A percentile compares a stretch with the other conserved stretches of the same genome.
These are phyloP conservation scores for Neolentinus lepideus DNA, from an alignment of 1,284 basidiomycete species.

Conservation along the genomic window DNA sequence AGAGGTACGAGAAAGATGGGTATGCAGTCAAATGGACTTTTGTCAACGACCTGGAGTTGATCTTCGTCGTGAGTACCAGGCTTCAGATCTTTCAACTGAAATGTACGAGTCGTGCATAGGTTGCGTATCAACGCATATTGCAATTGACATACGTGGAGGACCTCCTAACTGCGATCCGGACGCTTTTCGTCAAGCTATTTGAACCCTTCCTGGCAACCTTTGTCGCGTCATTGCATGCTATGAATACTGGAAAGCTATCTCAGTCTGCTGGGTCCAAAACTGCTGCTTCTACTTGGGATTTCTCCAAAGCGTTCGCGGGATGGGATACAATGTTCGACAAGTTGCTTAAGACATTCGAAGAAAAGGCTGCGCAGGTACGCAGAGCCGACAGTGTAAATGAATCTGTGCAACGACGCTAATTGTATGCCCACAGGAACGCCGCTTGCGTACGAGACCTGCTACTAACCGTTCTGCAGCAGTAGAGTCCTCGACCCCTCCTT, in stretches of 20 bases:
- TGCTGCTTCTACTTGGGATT: conserved; percentile 48
- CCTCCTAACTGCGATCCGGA: conserved; percentile 73
- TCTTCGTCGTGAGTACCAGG: conserved; percentile 74
- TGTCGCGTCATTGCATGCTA: conserved; percentile 70
- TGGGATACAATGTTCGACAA: conserved; percentile 85
- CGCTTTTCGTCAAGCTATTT: conserved; percentile 82
- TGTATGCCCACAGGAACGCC: conserved; percentile 47
- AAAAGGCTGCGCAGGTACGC: conserved; percentile 62
- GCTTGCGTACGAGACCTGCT: conserved; percentile 46
- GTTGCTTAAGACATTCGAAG: conserved; percentile 68
- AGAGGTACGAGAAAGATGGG: conserved; percentile 86
- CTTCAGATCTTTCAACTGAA: background rate
- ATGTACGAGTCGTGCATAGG: conserved; percentile 36
- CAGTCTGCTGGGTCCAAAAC: conserved; percentile 25
- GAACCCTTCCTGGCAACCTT: conserved; percentile 77
- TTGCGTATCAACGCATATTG: conserved; percentile 94
- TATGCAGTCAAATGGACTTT: conserved; percentile 91
- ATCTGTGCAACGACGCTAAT: conserved; percentile 5
- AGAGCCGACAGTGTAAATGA: too few species aligned
- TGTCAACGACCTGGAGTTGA: conserved; percentile 88
- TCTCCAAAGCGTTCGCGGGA: conserved; percentile 63
- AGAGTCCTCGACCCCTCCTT: conserved; percentile 40
- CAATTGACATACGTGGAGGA: conserved; percentile 93
- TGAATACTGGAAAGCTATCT: conserved; percentile 34
- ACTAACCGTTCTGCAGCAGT: conserved; percentile 24